phyloP scores from a whole-genome alignment of 352 stramenopile genomes.

The Phytophthora chlamydospora region DNA sequence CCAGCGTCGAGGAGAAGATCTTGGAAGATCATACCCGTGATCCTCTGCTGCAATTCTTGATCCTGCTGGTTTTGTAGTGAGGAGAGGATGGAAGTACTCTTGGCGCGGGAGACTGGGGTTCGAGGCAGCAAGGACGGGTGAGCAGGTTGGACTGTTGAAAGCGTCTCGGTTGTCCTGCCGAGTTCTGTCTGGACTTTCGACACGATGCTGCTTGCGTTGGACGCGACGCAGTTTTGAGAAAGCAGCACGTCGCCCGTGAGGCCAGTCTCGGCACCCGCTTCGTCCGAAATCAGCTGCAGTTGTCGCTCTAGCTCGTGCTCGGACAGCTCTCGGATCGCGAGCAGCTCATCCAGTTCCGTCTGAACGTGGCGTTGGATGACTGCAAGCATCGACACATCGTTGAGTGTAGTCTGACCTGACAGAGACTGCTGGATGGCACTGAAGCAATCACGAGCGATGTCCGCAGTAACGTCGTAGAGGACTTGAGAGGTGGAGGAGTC shows the following conservation, averaged over 20 bases:
- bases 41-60: constrained; percentile 39
- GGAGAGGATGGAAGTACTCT: constrained; percentile 34
- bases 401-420: background rate
- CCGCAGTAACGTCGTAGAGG: constrained; percentile 33
- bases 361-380: constrained; percentile 19
- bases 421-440: constrained; percentile 18
- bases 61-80: constrained; percentile 35
- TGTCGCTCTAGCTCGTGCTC: constrained; percentile 30
- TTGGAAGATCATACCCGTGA: constrained; percentile 40
- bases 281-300: constrained; percentile 27
- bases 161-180: constrained; percentile 14
- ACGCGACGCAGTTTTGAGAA: constrained; percentile 37
- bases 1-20: constrained; percentile 34
- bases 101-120: constrained; percentile 36
- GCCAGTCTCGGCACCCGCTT: constrained; percentile 7
- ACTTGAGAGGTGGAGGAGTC: constrained; percentile 5
- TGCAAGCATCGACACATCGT: constrained; percentile 8
- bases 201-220: constrained; percentile 26
- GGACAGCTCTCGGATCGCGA: constrained; percentile 33
- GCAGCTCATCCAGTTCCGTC: constrained; percentile 28
- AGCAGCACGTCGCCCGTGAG: constrained; percentile 22
- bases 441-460: constrained; percentile 23
- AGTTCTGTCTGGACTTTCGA: constrained; percentile 29
- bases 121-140: constrained; percentile 11
- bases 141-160: constrained; percentile 5